phyloP scores from a whole-genome alignment of 306 rosid genomes.

The Cucurbita pepo region DNA sequence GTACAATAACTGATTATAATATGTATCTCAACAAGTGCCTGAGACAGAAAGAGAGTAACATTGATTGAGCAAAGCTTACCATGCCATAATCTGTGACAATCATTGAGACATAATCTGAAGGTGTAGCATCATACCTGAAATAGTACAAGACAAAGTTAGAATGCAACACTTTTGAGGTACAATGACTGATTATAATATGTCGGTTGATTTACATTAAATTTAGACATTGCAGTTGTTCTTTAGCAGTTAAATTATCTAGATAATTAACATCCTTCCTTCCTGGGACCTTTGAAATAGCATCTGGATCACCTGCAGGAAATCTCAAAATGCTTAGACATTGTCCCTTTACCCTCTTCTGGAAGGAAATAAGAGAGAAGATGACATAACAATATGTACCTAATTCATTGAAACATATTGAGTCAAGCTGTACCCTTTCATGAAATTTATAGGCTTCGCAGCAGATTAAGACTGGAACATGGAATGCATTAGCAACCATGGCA shows the following conservation, averaged over 20 bases:
- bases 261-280: slow-evolving; percentile 53
- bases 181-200: neutral
- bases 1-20: no score
- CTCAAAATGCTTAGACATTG: slow-evolving; percentile 13
- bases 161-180: neutral
- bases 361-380: neutral
- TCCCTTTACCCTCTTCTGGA: neutral
- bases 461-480: slow-evolving; percentile 66
- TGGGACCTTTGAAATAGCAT: slow-evolving; percentile 44
- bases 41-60: neutral
- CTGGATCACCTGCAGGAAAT: slow-evolving; percentile 53
- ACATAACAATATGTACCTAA: slow-evolving; percentile 36
- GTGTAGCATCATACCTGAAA: slow-evolving; percentile 72
- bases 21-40: neutral
- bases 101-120: slow-evolving; percentile 67
- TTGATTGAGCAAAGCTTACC: slow-evolving; percentile 27
- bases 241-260: slow-evolving; percentile 30
- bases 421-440: slow-evolving; percentile 94
- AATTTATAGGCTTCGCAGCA: slow-evolving; percentile 92
- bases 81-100: slow-evolving; percentile 85
- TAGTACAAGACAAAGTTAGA: neutral
- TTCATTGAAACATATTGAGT: slow-evolving; percentile 78
- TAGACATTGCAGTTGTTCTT: slow-evolving; percentile 49
- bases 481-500: slow-evolving; percentile 86
- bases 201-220: slow-evolving; percentile 43